Percentiles rank a stretch among this genome's conserved stretches.
Evolutionary conservation across 2,329 filamentous ascomycete species (phyloP).

Genomic region (Apiospora saccharicola): DNA sequence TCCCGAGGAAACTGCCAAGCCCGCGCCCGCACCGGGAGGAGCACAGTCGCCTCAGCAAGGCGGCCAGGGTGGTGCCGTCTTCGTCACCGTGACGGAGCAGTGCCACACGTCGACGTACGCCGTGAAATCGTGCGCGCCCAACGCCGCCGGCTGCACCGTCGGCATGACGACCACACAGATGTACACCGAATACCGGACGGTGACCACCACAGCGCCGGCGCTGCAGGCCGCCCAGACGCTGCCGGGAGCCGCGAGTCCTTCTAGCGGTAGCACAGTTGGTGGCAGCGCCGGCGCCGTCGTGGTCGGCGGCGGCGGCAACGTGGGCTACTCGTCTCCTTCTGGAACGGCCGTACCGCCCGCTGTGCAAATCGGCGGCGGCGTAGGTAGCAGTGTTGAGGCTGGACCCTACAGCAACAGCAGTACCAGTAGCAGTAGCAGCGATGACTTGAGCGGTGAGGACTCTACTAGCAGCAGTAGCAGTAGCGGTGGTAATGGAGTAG

Average conservation of each 20-base stretch:
- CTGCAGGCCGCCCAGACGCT: background rate
- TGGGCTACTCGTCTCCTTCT: background rate
- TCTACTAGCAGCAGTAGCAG: background rate
- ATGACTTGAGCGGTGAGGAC: background rate
- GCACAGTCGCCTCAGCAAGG: background rate
- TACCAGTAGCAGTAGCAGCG: background rate
- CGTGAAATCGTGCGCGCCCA: constrained; percentile 32
- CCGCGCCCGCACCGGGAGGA: background rate
- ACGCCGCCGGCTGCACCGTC: constrained; percentile 18
- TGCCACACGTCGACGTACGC: constrained; percentile 32
- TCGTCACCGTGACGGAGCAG: constrained; percentile 28
- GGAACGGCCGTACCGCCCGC: background rate
- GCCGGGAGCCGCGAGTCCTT: background rate
- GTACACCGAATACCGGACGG: constrained; percentile 7
- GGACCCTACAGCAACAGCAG: background rate
- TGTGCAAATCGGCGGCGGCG: background rate
- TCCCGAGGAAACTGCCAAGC: constrained; percentile 25
- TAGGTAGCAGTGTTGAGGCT: background rate
- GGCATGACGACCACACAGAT: background rate
- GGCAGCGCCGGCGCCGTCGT: background rate
- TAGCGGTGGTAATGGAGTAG: background rate
- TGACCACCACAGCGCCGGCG: background rate
- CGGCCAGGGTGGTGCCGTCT: background rate
- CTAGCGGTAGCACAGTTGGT: background rate
- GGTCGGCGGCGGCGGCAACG: background rate